Evolutionary conservation across 345 rosid species (phyloP).

Genomic region (Cardamine resedifolia): DNA sequence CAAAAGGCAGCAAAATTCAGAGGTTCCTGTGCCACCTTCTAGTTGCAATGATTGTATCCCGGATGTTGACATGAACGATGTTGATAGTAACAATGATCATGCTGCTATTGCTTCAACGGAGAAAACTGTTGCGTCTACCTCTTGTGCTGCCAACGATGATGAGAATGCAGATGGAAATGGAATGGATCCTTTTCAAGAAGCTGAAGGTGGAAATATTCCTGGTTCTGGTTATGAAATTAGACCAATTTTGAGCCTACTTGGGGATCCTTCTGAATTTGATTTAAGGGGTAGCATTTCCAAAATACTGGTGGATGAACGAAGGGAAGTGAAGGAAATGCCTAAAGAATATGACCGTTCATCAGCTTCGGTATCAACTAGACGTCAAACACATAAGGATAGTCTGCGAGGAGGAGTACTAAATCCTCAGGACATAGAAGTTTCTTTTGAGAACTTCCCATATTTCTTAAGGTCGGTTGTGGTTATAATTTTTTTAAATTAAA

Average conservation of each 20-base stretch:
- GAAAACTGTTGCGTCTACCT: slow-evolving; percentile 32
- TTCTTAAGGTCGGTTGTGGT: slow-evolving; percentile 62
- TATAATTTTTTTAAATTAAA: background rate
- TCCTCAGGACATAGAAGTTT: slow-evolving; percentile 67
- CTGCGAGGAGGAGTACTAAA: slow-evolving; percentile 60
- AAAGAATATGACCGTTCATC: slow-evolving; percentile 51
- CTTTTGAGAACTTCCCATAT: slow-evolving; percentile 83
- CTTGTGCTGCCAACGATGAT: slow-evolving; percentile 51
- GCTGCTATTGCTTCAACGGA: slow-evolving; percentile 48
- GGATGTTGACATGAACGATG: slow-evolving; percentile 70
- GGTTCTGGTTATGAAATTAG: slow-evolving; percentile 54
- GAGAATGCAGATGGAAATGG: slow-evolving; percentile 52
- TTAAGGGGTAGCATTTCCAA: slow-evolving; percentile 57
- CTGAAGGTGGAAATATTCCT: slow-evolving; percentile 52
- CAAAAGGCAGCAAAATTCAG: slow-evolving; percentile 53
- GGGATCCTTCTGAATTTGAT: slow-evolving; percentile 55
- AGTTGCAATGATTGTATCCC: slow-evolving; percentile 48
- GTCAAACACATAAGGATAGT: slow-evolving; percentile 70
- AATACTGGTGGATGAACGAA: slow-evolving; percentile 53
- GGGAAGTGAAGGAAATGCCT: slow-evolving; percentile 48
- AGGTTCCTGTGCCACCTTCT: slow-evolving; percentile 56
- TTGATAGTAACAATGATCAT: slow-evolving; percentile 51
- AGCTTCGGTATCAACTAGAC: slow-evolving; percentile 48
- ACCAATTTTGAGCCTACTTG: slow-evolving; percentile 68
- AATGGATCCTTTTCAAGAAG: slow-evolving; percentile 51